Percentiles rank a stretch among this genome's conserved stretches.
These are phyloP conservation scores for Amniculicola lignicola DNA, from an alignment of 495 filamentous ascomycete species.

Conservation along the genomic window DNA sequence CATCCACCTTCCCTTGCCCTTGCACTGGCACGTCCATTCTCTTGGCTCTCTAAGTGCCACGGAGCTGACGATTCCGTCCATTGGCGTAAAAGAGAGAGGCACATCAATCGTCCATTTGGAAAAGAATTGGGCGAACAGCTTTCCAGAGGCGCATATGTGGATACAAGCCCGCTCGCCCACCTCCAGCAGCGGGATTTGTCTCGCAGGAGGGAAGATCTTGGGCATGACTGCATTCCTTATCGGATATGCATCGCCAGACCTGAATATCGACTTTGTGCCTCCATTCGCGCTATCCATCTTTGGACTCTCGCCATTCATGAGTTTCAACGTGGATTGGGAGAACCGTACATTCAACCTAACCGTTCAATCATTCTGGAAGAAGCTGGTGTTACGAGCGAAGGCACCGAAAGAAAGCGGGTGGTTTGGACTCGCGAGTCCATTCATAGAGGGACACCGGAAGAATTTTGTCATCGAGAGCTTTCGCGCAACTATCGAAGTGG, in stretches of 20 bases:
- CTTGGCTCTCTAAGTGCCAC: constrained; percentile 41
- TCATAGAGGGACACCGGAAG: constrained; percentile 43
- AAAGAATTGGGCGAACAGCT: constrained; percentile 49
- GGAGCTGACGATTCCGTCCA: constrained; percentile 31
- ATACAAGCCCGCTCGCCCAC: constrained; percentile 37
- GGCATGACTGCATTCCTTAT: constrained; percentile 47
- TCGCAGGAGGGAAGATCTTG: constrained; percentile 47
- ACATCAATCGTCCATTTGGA: constrained; percentile 44
- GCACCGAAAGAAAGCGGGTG: constrained; percentile 42
- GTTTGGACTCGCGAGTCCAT: constrained; percentile 44
- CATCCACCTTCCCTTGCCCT: constrained; percentile 43
- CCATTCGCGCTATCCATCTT: constrained; percentile 35
- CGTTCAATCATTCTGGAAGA: constrained; percentile 37
- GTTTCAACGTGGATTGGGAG: constrained; percentile 38
- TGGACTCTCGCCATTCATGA: constrained; percentile 40
- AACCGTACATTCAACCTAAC: constrained; percentile 33
- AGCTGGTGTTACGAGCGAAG: constrained; percentile 38
- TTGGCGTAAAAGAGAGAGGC: constrained; percentile 34
- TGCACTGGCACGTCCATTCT: constrained; percentile 52
- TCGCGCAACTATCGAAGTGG: constrained; percentile 40
- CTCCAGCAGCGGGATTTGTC: constrained; percentile 35
- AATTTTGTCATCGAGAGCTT: constrained; percentile 47
- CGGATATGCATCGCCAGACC: constrained; percentile 40
- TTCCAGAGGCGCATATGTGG: constrained; percentile 49
- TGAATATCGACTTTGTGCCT: constrained; percentile 39